These are phyloP conservation scores for Verticillium zaregamsianum DNA, from an alignment of 2,329 filamentous ascomycete genomes.

Conservation along the genomic window DNA sequence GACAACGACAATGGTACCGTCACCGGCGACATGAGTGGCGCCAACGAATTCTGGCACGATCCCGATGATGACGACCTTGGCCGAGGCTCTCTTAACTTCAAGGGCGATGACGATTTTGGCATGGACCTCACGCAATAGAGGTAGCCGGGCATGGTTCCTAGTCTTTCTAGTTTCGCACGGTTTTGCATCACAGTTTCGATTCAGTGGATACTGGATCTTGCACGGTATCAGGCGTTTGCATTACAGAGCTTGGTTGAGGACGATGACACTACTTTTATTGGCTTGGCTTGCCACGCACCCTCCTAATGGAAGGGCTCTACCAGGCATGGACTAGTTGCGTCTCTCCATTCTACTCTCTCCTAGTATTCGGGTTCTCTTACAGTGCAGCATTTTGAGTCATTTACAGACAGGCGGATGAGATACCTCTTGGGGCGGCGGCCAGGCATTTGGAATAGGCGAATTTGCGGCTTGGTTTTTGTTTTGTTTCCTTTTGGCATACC, in stretches of 20 bases:
- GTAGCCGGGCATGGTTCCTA: neutral
- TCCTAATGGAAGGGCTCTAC: neutral
- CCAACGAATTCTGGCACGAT: slow-evolving; percentile 61
- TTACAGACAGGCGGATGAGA: slow-evolving; percentile 9
- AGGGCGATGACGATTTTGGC: slow-evolving; percentile 90
- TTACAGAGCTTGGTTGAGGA: neutral
- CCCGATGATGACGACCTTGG: slow-evolving; percentile 70
- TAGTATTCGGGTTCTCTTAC: slow-evolving; percentile 6
- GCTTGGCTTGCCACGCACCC: neutral
- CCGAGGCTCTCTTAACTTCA: slow-evolving; percentile 67
- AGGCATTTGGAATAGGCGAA: slow-evolving; percentile 12
- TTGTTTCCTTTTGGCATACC: slow-evolving; percentile 6
- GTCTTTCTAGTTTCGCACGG: slow-evolving; percentile 14
- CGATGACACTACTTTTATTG: slow-evolving; percentile 14
- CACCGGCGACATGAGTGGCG: slow-evolving; percentile 42
- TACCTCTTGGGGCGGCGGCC: slow-evolving; percentile 12
- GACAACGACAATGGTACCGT: slow-evolving; percentile 32
- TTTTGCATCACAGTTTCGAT: slow-evolving; percentile 7
- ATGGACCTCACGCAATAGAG: slow-evolving; percentile 63
- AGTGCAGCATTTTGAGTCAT: slow-evolving; percentile 1
- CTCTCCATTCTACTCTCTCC: neutral
- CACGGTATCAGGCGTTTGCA: neutral
- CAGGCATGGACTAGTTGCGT: neutral
- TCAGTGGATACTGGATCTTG: neutral
- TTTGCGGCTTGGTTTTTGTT: slow-evolving; percentile 3